Evolutionary conservation across 768 basidiomycete genomes (phyloP).

Genomic region (Scleroderma bovista): DNA sequence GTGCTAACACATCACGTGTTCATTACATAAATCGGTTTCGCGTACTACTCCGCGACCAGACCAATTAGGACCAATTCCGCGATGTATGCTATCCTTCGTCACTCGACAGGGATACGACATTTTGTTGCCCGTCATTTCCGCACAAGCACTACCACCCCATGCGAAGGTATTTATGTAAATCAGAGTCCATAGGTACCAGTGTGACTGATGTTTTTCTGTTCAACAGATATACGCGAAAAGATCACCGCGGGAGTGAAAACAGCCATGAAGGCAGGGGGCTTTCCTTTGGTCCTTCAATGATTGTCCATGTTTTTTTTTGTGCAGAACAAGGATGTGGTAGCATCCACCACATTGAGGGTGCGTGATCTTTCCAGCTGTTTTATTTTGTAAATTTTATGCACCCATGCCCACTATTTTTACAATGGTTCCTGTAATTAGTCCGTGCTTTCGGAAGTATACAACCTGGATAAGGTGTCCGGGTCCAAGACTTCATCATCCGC

Average conservation of each 20-base stretch:
- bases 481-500: conserved; percentile 42
- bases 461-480: conserved; percentile 52
- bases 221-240: conserved; percentile 46
- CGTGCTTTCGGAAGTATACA: conserved; percentile 63
- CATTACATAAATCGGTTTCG: no score
- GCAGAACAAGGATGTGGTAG: conserved; percentile 53
- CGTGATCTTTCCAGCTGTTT: conserved; percentile 16
- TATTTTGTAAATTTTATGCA: neutral
- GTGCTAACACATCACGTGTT: no score
- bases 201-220: neutral
- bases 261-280: conserved; percentile 60
- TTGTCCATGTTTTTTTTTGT: no score
- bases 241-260: conserved; percentile 52
- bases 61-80: no score
- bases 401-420: neutral
- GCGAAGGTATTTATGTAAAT: conserved; percentile 9
- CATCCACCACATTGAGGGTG: conserved; percentile 56
- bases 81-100: conserved; percentile 12
- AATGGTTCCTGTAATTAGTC: conserved; percentile 52
- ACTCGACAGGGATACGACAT: conserved; percentile 8
- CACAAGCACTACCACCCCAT: conserved; percentile 6
- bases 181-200: neutral
- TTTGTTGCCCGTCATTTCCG: conserved; percentile 4
- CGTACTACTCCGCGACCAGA: no score
- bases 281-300: neutral